phyloP scores from a whole-genome alignment of 139 green algal species.

The Chlamydomonas sp. region DNA sequence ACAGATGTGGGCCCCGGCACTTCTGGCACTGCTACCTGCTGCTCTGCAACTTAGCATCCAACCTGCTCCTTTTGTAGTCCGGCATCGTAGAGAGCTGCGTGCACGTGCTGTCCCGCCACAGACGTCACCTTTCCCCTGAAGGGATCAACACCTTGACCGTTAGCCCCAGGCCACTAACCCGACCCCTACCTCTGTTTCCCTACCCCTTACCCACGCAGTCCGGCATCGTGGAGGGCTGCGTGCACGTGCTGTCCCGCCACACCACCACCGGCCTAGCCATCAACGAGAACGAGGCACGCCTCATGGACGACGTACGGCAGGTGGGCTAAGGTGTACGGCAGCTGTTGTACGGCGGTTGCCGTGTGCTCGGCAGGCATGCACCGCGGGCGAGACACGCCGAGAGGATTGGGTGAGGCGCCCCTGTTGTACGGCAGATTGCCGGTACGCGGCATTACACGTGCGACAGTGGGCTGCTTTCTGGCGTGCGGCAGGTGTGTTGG shows the following conservation, averaged over 20 bases:
- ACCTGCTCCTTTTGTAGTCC: not conserved
- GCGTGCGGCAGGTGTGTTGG: not conserved
- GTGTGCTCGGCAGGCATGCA: not conserved
- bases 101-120: constrained; percentile 71
- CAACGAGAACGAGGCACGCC: constrained; percentile 78
- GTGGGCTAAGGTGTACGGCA: constrained; percentile 19
- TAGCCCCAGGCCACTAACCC: no score
- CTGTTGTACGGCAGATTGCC: not conserved
- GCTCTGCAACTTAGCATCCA: no score
- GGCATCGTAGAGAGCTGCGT: constrained; percentile 63
- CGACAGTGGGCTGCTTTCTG: not conserved
- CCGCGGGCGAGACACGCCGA: no score
- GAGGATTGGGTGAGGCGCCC: no score
- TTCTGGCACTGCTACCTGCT: no score
- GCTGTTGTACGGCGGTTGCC: not conserved
- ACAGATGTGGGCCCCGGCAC: not conserved
- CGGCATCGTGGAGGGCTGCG: constrained; percentile 63
- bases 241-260: constrained; percentile 76
- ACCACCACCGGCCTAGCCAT: constrained; percentile 82
- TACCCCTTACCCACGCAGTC: constrained; percentile 12
- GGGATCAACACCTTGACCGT: no score
- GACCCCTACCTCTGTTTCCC: no score
- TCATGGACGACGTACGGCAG: constrained; percentile 85
- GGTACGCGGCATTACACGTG: not conserved
- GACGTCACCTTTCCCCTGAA: no score